These are phyloP conservation scores for Amaranthus palmeri DNA, from an alignment of 148 eudicot genomes.

Conservation along the genomic window DNA sequence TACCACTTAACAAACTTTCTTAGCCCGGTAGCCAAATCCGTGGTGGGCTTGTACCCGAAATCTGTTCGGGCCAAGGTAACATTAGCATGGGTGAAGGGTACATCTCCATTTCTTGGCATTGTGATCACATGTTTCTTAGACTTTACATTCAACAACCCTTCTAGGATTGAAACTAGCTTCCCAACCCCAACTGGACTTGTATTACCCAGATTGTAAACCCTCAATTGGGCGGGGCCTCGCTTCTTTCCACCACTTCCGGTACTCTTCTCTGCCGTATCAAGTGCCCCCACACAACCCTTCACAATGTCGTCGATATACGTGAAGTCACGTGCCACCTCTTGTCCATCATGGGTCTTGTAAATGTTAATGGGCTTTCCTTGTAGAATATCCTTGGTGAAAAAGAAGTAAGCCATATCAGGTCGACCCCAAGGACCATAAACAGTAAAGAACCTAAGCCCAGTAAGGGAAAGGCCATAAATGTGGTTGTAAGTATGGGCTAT, in stretches of 20 bases:
- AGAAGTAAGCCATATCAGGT: constrained; percentile 97
- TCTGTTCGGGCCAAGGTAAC: constrained; percentile 70
- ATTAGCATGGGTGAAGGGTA: constrained; percentile 90
- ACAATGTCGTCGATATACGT: constrained; percentile 87
- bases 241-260: constrained; percentile 96
- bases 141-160: constrained; percentile 52
- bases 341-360: constrained; percentile 57
- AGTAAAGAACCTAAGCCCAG: constrained; percentile 81
- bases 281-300: constrained; percentile 81
- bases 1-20: constrained; percentile 96
- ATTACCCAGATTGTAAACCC: constrained; percentile 85
- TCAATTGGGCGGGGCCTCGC: constrained; percentile 64
- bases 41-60: constrained; percentile 82
- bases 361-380: constrained; percentile 65
- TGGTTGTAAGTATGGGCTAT: constrained; percentile 97
- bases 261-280: constrained; percentile 93
- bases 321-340: constrained; percentile 91
- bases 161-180: constrained; percentile 62
- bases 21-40: constrained; percentile 74
- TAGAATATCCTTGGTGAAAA: constrained; percentile 83
- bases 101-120: constrained; percentile 96
- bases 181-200: constrained; percentile 79
- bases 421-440: constrained; percentile 97
- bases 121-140: constrained; percentile 72
- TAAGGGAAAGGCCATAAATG: constrained; percentile 79